These are phyloP conservation scores for Hyparrhenia diplandra DNA, from an alignment of 176 grass and related monocot genomes.

Conservation along the genomic window DNA sequence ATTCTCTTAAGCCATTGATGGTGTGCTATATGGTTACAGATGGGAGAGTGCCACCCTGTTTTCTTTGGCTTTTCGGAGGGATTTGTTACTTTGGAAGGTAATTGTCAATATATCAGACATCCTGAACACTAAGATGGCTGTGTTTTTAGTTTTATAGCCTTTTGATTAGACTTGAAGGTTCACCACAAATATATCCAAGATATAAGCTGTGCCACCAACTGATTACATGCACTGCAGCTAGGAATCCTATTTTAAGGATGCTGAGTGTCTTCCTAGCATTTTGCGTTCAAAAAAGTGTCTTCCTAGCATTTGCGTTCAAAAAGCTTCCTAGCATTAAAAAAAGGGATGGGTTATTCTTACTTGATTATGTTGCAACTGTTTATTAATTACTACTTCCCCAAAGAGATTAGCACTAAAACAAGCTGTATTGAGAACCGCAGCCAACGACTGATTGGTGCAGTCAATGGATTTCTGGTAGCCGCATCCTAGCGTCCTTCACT, in stretches of 20 bases:
- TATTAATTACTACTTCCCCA: background rate
- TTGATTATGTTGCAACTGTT: background rate
- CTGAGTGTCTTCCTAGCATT: background rate
- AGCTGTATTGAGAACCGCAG: constrained; percentile 45
- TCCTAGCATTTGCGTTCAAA: too few species aligned
- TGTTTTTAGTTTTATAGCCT: background rate
- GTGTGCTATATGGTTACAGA: constrained; percentile 46
- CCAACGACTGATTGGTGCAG: constrained; percentile 71
- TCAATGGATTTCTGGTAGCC: constrained; percentile 78
- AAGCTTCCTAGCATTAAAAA: too few species aligned
- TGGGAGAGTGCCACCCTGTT: constrained; percentile 84
- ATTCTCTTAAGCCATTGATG: constrained; percentile 1
- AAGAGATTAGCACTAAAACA: background rate
- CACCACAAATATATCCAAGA: background rate
- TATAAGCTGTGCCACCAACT: background rate
- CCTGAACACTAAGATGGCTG: background rate
- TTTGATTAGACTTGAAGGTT: constrained; percentile 8
- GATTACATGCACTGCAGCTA: background rate
- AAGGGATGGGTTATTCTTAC: background rate
- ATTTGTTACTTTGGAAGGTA: constrained; percentile 95
- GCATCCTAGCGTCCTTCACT: constrained; percentile 78
- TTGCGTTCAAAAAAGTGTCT: too few species aligned
- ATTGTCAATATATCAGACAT: constrained; percentile 4
- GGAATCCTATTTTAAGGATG: background rate
- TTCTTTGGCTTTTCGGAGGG: constrained; percentile 86